Evolutionary conservation across 805 yeast genomes (phyloP).

Genomic region (Candida hispaniensis): DNA sequence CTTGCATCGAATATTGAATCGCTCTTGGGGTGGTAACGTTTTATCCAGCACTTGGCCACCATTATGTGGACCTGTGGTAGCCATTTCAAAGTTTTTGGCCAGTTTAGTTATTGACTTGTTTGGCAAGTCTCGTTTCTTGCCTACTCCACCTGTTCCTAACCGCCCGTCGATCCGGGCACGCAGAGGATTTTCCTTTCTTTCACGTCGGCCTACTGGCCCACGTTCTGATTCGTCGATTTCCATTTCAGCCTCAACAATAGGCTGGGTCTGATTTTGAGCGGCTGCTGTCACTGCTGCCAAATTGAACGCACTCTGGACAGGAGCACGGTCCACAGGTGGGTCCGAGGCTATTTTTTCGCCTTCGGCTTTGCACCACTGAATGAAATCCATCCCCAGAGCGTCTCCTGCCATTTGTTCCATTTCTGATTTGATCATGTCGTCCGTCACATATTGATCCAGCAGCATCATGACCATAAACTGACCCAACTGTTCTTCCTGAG

Average conservation of each 20-base stretch:
- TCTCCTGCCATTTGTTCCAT: slow-evolving; percentile 5
- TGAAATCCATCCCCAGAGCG: slow-evolving; percentile 1
- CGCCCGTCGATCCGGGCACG: slow-evolving; percentile 4
- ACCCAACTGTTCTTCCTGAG: slow-evolving; percentile 2
- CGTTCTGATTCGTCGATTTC: not conserved
- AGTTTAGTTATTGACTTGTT: too few species aligned
- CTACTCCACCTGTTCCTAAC: slow-evolving; percentile 7
- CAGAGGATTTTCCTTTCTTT: not conserved
- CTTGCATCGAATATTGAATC: slow-evolving; percentile 22
- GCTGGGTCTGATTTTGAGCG: not conserved
- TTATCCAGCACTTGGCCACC: too few species aligned
- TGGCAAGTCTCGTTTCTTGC: too few species aligned
- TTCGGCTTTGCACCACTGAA: slow-evolving; percentile 9
- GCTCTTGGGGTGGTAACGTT: slow-evolving; percentile 9
- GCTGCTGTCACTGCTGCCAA: not conserved
- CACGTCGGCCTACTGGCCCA: slow-evolving; percentile 1
- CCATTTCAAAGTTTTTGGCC: too few species aligned
- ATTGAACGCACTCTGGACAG: slow-evolving; percentile 1
- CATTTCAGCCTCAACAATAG: slow-evolving; percentile 6
- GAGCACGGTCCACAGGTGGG: too few species aligned
- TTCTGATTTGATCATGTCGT: slow-evolving; percentile 6
- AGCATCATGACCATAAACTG: slow-evolving; percentile 13
- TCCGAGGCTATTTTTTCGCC: too few species aligned
- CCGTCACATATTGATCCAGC: slow-evolving; percentile 4
- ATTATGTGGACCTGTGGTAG: too few species aligned